Base-by-base conservation (phyloP, 805 yeast genomes). In the Komagataella ulmi region DNA sequence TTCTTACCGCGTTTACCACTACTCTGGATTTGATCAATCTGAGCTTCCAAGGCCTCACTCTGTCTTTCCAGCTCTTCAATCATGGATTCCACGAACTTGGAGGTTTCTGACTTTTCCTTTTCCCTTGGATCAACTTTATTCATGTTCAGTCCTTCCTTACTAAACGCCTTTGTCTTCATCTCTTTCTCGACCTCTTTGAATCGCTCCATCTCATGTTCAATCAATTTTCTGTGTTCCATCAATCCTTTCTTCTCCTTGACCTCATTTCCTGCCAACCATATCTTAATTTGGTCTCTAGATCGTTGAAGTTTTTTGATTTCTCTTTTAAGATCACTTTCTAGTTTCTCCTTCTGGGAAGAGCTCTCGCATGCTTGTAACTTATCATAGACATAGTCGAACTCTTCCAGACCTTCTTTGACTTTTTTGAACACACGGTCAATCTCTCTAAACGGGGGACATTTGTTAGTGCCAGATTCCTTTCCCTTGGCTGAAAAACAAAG, bases 261-360 rank as follows among this genome's bases (percentile, higher is more conserved):
- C 56, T 90, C 95, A 58, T 83, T 86, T 58, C 91, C 90, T 46
- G 91, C 80, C 64, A 89, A 70, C 99, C 99, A 91, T 53, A 86
- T 85, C 69, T 91, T 91, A 60, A 91, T 87, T 70, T 89, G 98
- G 66, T 91, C 99, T 64, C 98, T 78, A 59, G 85, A 81, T 64
- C 96, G 80, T 65, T 91, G 99, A 53, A 91, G 74, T 66, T 89
- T 91, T 68, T 93, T 91, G 67, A 93, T 90, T 66, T 93, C 98
- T 61, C 93, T 83, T 70, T 93, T 90, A 63, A 91, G 73, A 64
- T 91, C 99, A 54, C 81, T 77, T 65, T 93, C 99, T 53, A 93
- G 75, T 66, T 91, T 91, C 65, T 91, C 98, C 70, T 91, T 86
- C 65, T 90, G 96, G 2, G 96, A 81, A 57, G 80, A 85, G 59